These are phyloP conservation scores for Boletus rufocinnamomeus DNA, from an alignment of 768 basidiomycete genomes.

Conservation along the genomic window DNA sequence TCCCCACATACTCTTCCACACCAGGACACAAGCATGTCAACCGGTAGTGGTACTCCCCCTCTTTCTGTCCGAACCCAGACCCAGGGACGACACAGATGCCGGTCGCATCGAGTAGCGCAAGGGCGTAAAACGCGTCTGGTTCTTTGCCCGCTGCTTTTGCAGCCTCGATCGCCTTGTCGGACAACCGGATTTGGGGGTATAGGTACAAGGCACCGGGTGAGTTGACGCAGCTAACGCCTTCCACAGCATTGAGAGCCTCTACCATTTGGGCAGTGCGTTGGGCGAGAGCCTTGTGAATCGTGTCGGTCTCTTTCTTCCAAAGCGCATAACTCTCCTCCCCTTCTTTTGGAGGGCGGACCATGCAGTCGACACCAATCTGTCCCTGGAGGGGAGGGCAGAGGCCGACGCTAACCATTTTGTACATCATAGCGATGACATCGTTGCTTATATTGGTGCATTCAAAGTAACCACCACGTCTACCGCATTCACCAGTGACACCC, in stretches of 20 bases:
- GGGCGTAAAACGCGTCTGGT: constrained; percentile 88
- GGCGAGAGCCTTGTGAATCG: constrained; percentile 74
- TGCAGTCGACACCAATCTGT: constrained; percentile 91
- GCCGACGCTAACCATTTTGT: constrained; percentile 93
- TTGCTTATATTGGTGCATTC: constrained; percentile 82
- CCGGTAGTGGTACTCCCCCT: constrained; percentile 88
- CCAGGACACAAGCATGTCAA: constrained; percentile 94
- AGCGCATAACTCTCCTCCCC: constrained; percentile 75
- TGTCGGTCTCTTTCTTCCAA: constrained; percentile 83
- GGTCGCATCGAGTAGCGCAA: constrained; percentile 81
- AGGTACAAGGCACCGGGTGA: constrained; percentile 94
- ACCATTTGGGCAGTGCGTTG: constrained; percentile 74
- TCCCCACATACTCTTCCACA: constrained; percentile 87
- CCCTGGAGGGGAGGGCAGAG: constrained; percentile 90
- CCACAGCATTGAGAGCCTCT: constrained; percentile 72
- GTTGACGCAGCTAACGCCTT: constrained; percentile 88
- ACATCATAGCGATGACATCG: constrained; percentile 81
- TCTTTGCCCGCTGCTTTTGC: constrained; percentile 72
- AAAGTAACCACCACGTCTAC: constrained; percentile 95
- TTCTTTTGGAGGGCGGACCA: constrained; percentile 85
- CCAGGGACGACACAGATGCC: constrained; percentile 96
- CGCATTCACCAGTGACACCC: constrained; percentile 95
- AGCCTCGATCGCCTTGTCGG: constrained; percentile 68
- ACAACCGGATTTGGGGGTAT: constrained; percentile 80
- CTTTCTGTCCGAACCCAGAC: constrained; percentile 91